Conservation (phyloP, 2,329 filamentous ascomycete species). For the Fusarium tanahbumbuense region DNA sequence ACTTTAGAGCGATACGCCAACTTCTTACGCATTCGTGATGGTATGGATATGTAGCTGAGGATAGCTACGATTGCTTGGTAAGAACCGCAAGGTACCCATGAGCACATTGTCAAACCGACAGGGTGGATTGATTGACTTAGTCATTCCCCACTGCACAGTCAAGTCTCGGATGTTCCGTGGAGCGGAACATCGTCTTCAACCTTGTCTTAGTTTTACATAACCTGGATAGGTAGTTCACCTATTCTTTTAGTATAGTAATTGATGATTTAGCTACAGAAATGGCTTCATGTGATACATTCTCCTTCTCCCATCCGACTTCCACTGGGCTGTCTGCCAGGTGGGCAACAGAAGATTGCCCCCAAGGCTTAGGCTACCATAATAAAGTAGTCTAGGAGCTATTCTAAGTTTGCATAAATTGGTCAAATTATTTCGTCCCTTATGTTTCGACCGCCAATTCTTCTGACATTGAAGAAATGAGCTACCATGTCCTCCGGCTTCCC, state of each 20-base stretch:
- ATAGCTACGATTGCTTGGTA: background rate
- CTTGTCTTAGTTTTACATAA: background rate
- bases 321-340: too few species aligned
- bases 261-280: fast-evolving
- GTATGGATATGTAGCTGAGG: constrained; percentile 44
- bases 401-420: too few species aligned
- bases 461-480: too few species aligned
- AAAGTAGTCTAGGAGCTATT: too few species aligned
- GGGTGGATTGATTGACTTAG: background rate
- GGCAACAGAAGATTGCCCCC: too few species aligned
- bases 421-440: too few species aligned
- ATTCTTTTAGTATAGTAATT: background rate
- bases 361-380: too few species aligned
- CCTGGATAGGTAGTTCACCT: background rate
- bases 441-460: too few species aligned
- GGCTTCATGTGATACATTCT: fast-evolving
- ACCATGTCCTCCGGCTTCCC: background rate
- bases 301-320: background rate
- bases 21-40: constrained; percentile 62
- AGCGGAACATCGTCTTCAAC: background rate
- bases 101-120: background rate
- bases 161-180: background rate
- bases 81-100: background rate
- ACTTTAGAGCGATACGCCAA: constrained; percentile 59
- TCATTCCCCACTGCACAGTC: background rate